Evolutionary conservation across 2,329 filamentous ascomycete species (phyloP).

Genomic region (Chaetomiaceae sp.): DNA sequence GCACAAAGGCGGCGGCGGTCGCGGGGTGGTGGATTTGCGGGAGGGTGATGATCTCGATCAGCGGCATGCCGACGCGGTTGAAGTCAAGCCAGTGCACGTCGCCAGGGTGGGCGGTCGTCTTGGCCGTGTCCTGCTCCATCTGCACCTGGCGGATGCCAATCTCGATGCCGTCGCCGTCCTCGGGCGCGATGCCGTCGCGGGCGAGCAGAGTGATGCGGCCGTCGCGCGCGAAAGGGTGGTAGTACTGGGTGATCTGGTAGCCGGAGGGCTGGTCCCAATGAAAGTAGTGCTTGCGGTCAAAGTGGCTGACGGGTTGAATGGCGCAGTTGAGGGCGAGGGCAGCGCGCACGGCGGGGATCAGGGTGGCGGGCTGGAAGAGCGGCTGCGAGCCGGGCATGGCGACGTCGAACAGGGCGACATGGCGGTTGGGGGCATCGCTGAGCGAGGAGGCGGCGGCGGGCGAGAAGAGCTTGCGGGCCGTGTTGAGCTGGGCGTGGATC

Average conservation of each 20-base stretch:
- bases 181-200: conserved; percentile 73
- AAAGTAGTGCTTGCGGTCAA: conserved; percentile 98
- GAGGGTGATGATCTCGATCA: conserved; percentile 92
- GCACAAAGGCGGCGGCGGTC: conserved; percentile 81
- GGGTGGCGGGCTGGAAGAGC: conserved; percentile 71
- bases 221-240: conserved; percentile 64
- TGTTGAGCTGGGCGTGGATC: conserved; percentile 95
- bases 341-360: conserved; percentile 86
- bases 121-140: conserved; percentile 96
- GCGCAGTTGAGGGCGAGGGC: conserved; percentile 78
- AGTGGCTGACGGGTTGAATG: conserved; percentile 71
- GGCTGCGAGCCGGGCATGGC: conserved; percentile 88
- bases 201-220: conserved; percentile 66
- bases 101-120: conserved; percentile 74
- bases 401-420: conserved; percentile 82
- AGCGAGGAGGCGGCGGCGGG: conserved; percentile 56
- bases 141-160: conserved; percentile 91
- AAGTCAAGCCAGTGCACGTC: conserved; percentile 80
- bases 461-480: conserved; percentile 84
- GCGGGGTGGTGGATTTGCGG: conserved; percentile 83
- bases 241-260: conserved; percentile 98
- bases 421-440: conserved; percentile 71
- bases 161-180: conserved; percentile 64
- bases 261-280: conserved; percentile 94
- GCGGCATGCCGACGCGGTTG: conserved; percentile 83